Base-by-base conservation (phyloP, 805 yeast genomes). In the Sugiyamaella valdiviana region DNA sequence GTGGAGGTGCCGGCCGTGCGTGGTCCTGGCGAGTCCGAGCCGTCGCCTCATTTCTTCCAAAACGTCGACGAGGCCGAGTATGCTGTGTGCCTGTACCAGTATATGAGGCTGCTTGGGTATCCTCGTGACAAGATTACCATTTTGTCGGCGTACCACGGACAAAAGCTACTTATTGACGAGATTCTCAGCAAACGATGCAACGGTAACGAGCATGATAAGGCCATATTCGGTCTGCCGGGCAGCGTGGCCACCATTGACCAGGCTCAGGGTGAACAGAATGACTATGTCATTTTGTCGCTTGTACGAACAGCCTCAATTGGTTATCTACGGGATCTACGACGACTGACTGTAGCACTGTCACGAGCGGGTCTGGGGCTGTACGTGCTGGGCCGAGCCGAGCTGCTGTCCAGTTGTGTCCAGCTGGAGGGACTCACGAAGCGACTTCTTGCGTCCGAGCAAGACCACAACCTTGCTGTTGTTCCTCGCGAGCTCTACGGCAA, bases 61-160 rank as follows among this genome's bases (percentile, higher is more conserved):
- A 74, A 74, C 49, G 45, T 70, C n/a, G 67, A 63, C 7, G 78
- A 78, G 53, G 82, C 80, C 0, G 77, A 75, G 51, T 73, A 63
- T 48, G 65, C 72, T 15, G 75, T 75, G 14, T 61, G 65, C 0
- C 51, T 77, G 5, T 77, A 64, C 54, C 71, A 69, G 60, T 77
- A 75, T 49, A 62, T 80, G 72, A 55, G 74, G 4, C 50, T 69
- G 2, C 45, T 70, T 17, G 78, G 77, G 0, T 77, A 76, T 50
- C 67, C 75, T 0, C 36, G 56, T 1, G 51, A 58, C 0, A 57
- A 57, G 17, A 68, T 80, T 16, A 63, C 68, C 16, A 69, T 82
- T 7, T 53, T 72, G 21, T 69, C 78, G 1, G 60, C 67, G 3
- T 69, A 66, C 29, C 61, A 62, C 17, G 65, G 69, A 6, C 82